Percentiles rank a stretch among this genome's conserved stretches.
Conservation (phyloP, 148 eudicot genomes). For the Fagopyrum esculentum region DNA sequence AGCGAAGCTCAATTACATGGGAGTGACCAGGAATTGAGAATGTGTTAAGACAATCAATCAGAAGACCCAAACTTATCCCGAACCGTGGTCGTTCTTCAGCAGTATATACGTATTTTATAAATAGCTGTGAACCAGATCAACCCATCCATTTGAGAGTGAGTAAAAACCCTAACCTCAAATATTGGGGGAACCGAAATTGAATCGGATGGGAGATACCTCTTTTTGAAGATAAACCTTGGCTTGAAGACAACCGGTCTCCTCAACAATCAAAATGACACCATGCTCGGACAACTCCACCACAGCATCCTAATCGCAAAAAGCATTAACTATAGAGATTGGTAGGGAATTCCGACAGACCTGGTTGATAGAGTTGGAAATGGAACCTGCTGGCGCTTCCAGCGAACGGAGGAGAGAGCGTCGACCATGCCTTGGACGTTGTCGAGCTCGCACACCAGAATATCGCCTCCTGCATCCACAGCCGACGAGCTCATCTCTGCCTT, state of each 20-base stretch:
- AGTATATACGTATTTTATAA: conserved; percentile 61
- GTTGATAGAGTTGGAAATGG: not conserved
- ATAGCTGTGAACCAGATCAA: conserved; percentile 46
- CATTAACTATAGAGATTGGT: not conserved
- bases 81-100: conserved; percentile 86
- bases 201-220: conserved; percentile 43
- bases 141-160: conserved; percentile 1
- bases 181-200: not conserved
- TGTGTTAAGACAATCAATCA: conserved; percentile 74
- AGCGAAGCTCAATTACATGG: conserved; percentile 60
- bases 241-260: conserved; percentile 87
- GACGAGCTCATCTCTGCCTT: conserved; percentile 42
- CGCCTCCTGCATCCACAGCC: conserved; percentile 35
- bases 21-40: conserved; percentile 74
- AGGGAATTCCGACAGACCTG: not conserved
- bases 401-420: conserved; percentile 84
- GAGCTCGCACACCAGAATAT: conserved; percentile 62
- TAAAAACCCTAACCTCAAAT: not conserved
- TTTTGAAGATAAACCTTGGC: conserved; percentile 93
- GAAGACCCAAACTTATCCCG: conserved; percentile 86
- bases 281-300: conserved; percentile 87
- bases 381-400: conserved; percentile 97
- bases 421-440: conserved; percentile 97
- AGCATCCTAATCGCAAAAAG: conserved; percentile 47
- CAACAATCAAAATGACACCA: conserved; percentile 81